Conservation (phyloP, 352 stramenopile genomes). For the Heterotrichella gracilis region DNA sequence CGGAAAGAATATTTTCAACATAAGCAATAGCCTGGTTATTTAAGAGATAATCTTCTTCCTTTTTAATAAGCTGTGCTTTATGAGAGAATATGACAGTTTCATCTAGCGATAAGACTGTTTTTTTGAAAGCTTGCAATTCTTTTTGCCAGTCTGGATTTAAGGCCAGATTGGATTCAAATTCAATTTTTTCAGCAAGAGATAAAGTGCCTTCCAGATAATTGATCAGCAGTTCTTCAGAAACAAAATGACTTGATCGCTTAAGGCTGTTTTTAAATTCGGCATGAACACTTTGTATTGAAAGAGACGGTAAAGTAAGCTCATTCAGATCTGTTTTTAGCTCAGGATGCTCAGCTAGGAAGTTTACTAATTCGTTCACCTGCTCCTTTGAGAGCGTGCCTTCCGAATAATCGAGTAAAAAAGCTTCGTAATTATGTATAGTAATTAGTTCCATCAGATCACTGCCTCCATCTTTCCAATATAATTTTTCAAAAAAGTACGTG, state of each 20-base stretch:
- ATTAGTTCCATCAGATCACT: background rate
- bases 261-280: background rate
- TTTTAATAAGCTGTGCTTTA: background rate
- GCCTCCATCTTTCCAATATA: conserved; percentile 6
- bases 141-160: background rate
- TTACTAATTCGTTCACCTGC: background rate
- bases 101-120: background rate
- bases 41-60: background rate
- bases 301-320: background rate
- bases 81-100: background rate
- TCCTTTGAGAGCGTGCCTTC: background rate
- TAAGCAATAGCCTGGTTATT: background rate
- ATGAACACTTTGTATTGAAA: background rate
- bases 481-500: background rate
- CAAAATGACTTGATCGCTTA: background rate
- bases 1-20: background rate
- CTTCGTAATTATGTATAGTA: conserved; percentile 2
- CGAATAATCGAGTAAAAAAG: background rate
- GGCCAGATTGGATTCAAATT: background rate
- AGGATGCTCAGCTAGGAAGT: background rate
- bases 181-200: background rate
- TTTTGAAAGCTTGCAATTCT: background rate
- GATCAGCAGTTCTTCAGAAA: background rate
- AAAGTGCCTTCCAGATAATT: background rate
- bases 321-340: conserved; percentile 3